Base-by-base conservation (phyloP, 192 early-diverging fungal species). In the Globomyces pollinis-pini region DNA sequence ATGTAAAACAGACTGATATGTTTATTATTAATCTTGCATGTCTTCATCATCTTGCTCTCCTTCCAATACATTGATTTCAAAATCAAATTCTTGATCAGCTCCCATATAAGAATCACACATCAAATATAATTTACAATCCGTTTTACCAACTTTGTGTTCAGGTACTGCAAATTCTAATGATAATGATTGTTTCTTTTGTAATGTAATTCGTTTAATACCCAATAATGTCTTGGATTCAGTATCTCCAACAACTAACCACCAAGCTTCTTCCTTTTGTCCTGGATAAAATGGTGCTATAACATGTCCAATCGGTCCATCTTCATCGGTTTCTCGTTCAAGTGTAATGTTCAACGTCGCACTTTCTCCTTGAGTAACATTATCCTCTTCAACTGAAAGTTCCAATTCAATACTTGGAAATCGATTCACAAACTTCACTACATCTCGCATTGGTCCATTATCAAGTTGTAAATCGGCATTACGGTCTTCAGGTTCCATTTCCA, bases 241-340 rank as follows among this genome's bases (percentile, higher is more conserved):
- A 28, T 96, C 91, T 18, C 89, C 94, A 34, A 99, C 62, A 5
- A 99, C 89, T 54, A 96, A 68, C 96, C 96, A 99, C 96, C 96
- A 99, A 12, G 86, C 86, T 70, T 99, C 96, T 44, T 89, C 84
- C 70, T 93, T 90, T 68, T 81, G 70, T 16, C 71, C 68, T 6
- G 96, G 94, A 79, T 89, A 99, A 76, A 84, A 94, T 3, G 94
- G 94, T 30, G 96, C 93, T 49, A 89, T 76, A 3, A 94, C 95
- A 4, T 85, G 86, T 0, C 91, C 90, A 23, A 93, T 66, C n/a
- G n/a, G n/a, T 21, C 0, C 15, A 13, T 78, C 79, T 0, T 83
- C 85, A 41, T 92, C 87, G 29, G 66, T 78, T 38, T 94, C 93
- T 47, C 96, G 87, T 50, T 90, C 88, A 51, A 99, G 60, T 23